Percentiles rank a stretch among this genome's conserved stretches.
Evolutionary conservation across 352 stramenopile species (phyloP).

Genomic region (Phytophthora citricola): DNA sequence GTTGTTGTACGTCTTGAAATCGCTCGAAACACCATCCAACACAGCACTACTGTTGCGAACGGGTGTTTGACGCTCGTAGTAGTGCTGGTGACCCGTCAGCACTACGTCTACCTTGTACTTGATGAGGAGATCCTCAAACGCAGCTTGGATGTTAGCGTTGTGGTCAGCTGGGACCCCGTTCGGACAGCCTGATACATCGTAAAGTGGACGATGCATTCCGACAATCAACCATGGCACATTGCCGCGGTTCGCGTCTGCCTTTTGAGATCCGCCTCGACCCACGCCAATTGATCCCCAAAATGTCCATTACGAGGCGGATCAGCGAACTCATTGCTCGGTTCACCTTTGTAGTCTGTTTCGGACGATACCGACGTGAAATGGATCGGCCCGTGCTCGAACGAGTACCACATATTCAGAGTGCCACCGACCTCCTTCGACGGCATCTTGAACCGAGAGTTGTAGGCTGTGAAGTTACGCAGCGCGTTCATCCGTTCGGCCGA

Average conservation of each 20-base stretch:
- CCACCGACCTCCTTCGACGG: constrained; percentile 65
- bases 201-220: constrained; percentile 56
- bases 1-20: constrained; percentile 42
- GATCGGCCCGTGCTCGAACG: constrained; percentile 81
- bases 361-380: constrained; percentile 85
- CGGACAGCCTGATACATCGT: constrained; percentile 25
- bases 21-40: constrained; percentile 35
- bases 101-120: constrained; percentile 57
- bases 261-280: constrained; percentile 61
- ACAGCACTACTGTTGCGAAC: constrained; percentile 30
- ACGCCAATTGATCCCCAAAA: constrained; percentile 61
- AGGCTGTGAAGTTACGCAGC: constrained; percentile 81
- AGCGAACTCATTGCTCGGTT: constrained; percentile 51
- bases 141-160: constrained; percentile 43
- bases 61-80: constrained; percentile 42
- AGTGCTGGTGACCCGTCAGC: constrained; percentile 47
- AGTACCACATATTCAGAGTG: constrained; percentile 88
- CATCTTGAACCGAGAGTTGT: constrained; percentile 87
- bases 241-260: constrained; percentile 48
- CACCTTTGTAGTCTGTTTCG: constrained; percentile 69
- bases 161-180: constrained; percentile 41
- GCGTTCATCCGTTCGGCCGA: constrained; percentile 50
- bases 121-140: constrained; percentile 56
- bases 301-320: constrained; percentile 42
- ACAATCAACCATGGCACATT: constrained; percentile 64